Percentiles rank a stretch among this genome's conserved stretches.
These are phyloP conservation scores for Groenewaldozyma tartarivorans DNA, from an alignment of 805 yeast species.

Conservation along the genomic window DNA sequence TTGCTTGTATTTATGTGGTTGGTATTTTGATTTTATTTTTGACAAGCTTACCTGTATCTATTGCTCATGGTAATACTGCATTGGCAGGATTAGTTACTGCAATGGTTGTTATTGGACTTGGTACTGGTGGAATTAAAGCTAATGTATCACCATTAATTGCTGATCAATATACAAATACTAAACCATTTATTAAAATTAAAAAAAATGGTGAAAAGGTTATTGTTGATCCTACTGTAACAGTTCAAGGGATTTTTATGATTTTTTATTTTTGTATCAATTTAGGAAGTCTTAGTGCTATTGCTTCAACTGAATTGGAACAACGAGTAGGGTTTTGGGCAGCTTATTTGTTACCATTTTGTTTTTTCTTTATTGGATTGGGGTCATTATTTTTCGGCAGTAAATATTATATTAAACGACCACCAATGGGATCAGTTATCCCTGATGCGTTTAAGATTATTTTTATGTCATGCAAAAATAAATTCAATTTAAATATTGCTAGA, in stretches of 20 bases:
- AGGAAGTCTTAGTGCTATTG: constrained; percentile 67
- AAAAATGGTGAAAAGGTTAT: constrained; percentile 60
- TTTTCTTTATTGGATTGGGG: constrained; percentile 50
- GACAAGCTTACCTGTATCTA: constrained; percentile 58
- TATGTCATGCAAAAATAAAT: constrained; percentile 38
- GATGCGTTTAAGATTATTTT: constrained; percentile 39
- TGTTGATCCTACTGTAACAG: constrained; percentile 58
- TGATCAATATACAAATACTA: constrained; percentile 56
- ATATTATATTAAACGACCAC: constrained; percentile 48
- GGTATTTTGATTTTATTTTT: constrained; percentile 58
- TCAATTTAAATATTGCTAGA: constrained; percentile 45
- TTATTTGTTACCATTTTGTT: constrained; percentile 58
- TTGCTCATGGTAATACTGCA: constrained; percentile 34
- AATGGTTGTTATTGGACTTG: constrained; percentile 56
- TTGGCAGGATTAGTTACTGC: constrained; percentile 54
- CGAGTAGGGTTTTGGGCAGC: constrained; percentile 59
- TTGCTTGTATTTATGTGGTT: constrained; percentile 47
- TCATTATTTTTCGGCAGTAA: constrained; percentile 46
- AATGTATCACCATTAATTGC: constrained; percentile 70
- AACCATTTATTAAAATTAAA: constrained; percentile 48
- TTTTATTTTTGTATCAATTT: constrained; percentile 70
- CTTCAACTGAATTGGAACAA: constrained; percentile 63
- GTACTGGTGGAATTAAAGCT: constrained; percentile 75
- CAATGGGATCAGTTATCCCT: constrained; percentile 51
- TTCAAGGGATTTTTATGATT: constrained; percentile 65